These are phyloP conservation scores for Cyberlindnera euphorbiiphila DNA, from an alignment of 805 yeast species.

Conservation along the genomic window DNA sequence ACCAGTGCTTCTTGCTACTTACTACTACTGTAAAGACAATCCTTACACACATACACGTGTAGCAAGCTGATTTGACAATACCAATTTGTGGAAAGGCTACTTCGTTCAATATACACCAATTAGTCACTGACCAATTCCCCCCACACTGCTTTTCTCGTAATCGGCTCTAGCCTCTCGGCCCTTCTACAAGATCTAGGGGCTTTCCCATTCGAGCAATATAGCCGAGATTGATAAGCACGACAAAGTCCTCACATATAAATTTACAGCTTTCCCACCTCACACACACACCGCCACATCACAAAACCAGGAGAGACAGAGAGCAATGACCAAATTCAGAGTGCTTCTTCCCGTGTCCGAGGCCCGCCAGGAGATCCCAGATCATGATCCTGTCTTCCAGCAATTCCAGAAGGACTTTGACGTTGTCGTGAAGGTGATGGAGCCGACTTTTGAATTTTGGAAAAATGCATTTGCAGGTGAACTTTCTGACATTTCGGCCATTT, in stretches of 20 bases:
- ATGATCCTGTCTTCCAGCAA: slow-evolving; percentile 42
- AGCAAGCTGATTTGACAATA: no score
- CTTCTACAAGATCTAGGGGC: no score
- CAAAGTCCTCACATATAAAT: neutral
- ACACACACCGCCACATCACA: neutral
- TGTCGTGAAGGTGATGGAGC: slow-evolving; percentile 36
- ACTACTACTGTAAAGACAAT: no score
- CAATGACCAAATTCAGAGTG: slow-evolving; percentile 27
- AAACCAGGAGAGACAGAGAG: neutral
- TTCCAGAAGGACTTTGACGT: slow-evolving; percentile 41
- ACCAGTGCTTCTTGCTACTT: no score
- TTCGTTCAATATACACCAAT: no score
- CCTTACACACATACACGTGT: no score
- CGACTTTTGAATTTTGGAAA: slow-evolving; percentile 37
- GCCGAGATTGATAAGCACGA: slow-evolving; percentile 2
- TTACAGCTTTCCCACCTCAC: neutral
- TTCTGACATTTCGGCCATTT: slow-evolving; percentile 47
- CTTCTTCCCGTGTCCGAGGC: slow-evolving; percentile 36
- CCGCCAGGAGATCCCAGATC: slow-evolving; percentile 44
- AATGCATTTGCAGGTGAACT: slow-evolving; percentile 36
- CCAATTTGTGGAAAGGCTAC: no score
- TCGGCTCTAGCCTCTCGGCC: no score
- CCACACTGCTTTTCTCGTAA: no score
- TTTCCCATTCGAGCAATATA: slow-evolving; percentile 1
- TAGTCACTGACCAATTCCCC: no score